phyloP scores from a whole-genome alignment of 2,329 filamentous ascomycete species.

The Lasiodiplodia sp. region DNA sequence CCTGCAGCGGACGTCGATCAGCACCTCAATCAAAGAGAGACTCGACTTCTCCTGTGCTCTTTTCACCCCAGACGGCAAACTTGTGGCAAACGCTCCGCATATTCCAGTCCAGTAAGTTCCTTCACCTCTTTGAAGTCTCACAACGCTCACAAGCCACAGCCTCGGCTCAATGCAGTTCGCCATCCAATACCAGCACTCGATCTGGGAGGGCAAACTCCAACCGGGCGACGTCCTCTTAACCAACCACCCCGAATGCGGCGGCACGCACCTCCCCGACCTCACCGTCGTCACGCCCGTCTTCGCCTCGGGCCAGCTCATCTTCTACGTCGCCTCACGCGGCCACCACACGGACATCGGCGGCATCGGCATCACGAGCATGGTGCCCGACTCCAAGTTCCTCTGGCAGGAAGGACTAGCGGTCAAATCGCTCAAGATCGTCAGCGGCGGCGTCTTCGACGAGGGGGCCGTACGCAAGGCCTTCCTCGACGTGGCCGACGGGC shows the following conservation, averaged over 20 bases:
- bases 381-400: slow-evolving; percentile 54
- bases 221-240: slow-evolving; percentile 41
- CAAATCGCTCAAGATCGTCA: slow-evolving; percentile 49
- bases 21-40: slow-evolving; percentile 39
- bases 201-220: slow-evolving; percentile 34
- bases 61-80: slow-evolving; percentile 36
- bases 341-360: slow-evolving; percentile 43
- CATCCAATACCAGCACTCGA: slow-evolving; percentile 38
- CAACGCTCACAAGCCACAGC: not conserved
- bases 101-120: slow-evolving; percentile 36
- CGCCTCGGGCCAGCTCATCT: slow-evolving; percentile 35
- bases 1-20: slow-evolving; percentile 37
- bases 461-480: slow-evolving; percentile 39
- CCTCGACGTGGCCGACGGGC: slow-evolving; percentile 38
- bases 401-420: slow-evolving; percentile 58
- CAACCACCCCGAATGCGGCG: slow-evolving; percentile 40
- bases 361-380: slow-evolving; percentile 41
- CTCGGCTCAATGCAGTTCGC: slow-evolving; percentile 39
- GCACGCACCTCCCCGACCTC: slow-evolving; percentile 42
- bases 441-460: slow-evolving; percentile 47
- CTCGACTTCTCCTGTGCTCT: slow-evolving; percentile 40
- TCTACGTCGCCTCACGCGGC: slow-evolving; percentile 40
- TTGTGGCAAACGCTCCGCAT: slow-evolving; percentile 41
- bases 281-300: slow-evolving; percentile 41
- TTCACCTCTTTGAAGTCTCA: not conserved